Evolutionary conservation across 2,329 filamentous ascomycete species (phyloP), one percentile per base, ranked within the genome.

Genomic region (Metarhizium anisopliae): DNA sequence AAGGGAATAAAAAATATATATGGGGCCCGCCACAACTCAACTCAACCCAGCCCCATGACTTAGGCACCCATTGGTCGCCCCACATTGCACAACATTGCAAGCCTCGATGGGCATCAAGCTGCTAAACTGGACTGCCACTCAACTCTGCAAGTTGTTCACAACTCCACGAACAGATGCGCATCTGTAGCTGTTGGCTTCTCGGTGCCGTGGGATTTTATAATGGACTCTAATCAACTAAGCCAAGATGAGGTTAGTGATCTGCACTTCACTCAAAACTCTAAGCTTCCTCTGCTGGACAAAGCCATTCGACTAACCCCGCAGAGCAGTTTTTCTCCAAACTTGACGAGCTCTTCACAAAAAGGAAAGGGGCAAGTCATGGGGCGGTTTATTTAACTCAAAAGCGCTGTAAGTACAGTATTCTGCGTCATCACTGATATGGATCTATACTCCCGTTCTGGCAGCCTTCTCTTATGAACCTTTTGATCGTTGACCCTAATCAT

Each of bases 321-420:
- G 32, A n/a, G 5, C 30, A 92, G 87, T 93, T 93, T 79, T 91
- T 93, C 73, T 72, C 75, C 59, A 79, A 80, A 66, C 79, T 93
- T 60, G 74, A 76, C 53, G 77, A 84, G 64, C 83, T 93, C 60
- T 88, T 94, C 72, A 77, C 82, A 59, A 70, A 78, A 60, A 81
- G 81, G 59, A 86, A 86, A 66, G 77, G 81, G 65, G 85, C 85
- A 68, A 81, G 86, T 64, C 86, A 90, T 70, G 88, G 88, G 63
- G 83, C 84, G 52, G 77, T 95, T 61, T 86, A 82, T 70, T 76
- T 95, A 57, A 86, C 82, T 53, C 89, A 95, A 67, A 93, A 93
- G 69, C 80, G 88, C 72, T 71, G 87, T 89, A 77, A 59, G 80
- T 67, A 11, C 13, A 6, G 47, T 50, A 20, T 53, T 20, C 20